Base-by-base conservation (phyloP, 2,329 filamentous ascomycete species). In the Pyricularia grisea region DNA sequence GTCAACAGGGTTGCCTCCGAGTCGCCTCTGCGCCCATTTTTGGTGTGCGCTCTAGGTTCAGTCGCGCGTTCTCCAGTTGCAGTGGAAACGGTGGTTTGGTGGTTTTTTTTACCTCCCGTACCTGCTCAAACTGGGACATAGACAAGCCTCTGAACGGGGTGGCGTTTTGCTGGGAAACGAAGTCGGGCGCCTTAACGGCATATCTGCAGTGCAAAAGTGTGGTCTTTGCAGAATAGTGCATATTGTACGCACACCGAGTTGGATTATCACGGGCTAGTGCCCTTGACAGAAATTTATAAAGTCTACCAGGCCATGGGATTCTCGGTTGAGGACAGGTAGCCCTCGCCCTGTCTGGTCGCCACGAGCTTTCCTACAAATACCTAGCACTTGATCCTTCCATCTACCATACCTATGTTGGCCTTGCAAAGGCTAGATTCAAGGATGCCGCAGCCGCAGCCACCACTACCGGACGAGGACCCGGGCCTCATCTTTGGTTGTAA, bases 401-500 rank as follows among this genome's bases (percentile, higher is more conserved):
- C 58, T 14, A 12, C 77, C 80, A 83, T 81, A 81, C 79, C 78
- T 82, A 88, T 88, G 85, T 84, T 87, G 75, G 84, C 82, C 74
- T 77, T 85, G 79, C 82, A 84, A 76, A 82, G 78, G 82, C n/a
- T 61, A 1, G 25, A 23, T 27, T 82, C 81, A 77, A 85, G 80
- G 77, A 88, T 88, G 86, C 84, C 81, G 83, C 85, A 85, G 79
- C 83, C 81, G 79, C 84, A 84, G 79, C 82, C 83, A 77, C 58
- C 84, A 74, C 58, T 27, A 25, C 58, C 58, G 25, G 58, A 61
- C 58, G 58, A 61, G 58, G 82, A 87, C 74, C 79, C 82, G 69
- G 82, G 85, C 72, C 80, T 86, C 75, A 86, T 87, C 55, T 91
- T 91, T 83, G 89, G 89, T 75, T 91, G 89, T 91, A 83, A 74